These are phyloP conservation scores for Magnolia kwangsiensis DNA, from an alignment of 164 flowering plant genomes.

Conservation along the genomic window DNA sequence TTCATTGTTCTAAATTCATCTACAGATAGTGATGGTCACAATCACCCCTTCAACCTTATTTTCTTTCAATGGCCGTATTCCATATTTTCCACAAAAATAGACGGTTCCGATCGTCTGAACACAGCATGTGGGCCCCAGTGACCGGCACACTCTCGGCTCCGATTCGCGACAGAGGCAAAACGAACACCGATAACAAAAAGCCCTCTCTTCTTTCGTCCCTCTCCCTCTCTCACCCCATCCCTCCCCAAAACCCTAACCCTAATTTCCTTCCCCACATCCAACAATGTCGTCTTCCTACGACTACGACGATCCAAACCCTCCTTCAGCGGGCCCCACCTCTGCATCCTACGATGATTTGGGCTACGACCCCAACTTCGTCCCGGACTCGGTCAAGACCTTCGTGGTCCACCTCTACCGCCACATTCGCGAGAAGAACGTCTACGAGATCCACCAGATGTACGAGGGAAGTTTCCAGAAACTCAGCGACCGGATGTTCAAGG, in stretches of 20 bases:
- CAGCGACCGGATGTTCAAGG: slow-evolving; percentile 82
- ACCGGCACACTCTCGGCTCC: not conserved
- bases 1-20: no score
- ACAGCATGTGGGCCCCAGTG: no score
- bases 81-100: no score
- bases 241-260: slow-evolving; percentile 8
- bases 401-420: slow-evolving; percentile 92
- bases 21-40: no score
- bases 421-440: slow-evolving; percentile 94
- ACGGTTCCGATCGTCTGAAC: no score
- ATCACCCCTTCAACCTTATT: no score
- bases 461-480: slow-evolving; percentile 81
- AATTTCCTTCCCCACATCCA: not conserved
- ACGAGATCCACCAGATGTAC: slow-evolving; percentile 98
- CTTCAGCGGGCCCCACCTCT: not conserved
- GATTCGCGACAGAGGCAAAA: not conserved
- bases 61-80: no score
- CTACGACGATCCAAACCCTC: slow-evolving; percentile 21
- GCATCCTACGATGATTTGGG: slow-evolving; percentile 28
- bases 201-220: not conserved
- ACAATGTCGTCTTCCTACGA: slow-evolving; percentile 28
- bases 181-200: not conserved
- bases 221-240: not conserved
- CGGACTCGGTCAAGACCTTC: slow-evolving; percentile 90
- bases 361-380: slow-evolving; percentile 91